Evolutionary conservation across 768 basidiomycete species (phyloP), one percentile per base, ranked within the genome.

Genomic region (Boletus eberwhitei): DNA sequence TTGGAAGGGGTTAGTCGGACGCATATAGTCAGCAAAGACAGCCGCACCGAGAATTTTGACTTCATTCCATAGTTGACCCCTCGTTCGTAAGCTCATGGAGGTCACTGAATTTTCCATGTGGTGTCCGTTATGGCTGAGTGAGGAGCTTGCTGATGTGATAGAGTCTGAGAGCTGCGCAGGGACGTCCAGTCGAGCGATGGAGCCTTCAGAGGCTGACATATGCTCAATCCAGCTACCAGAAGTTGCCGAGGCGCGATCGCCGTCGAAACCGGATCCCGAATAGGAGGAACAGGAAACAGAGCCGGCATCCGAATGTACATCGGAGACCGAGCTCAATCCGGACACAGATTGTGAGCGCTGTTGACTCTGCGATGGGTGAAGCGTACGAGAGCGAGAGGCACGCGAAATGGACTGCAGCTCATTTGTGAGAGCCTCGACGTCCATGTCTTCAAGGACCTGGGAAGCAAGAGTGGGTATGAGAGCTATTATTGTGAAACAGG

Each of bases 51-150:
- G 60, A 36, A 93, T 81, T 69, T 97, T 98, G 36, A 97, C 81
- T 71, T 97, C 93, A 53, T 86, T 85, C 96, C 96, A 98, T 8
- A 98, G 75, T 63, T 95, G 87, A 2, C 80, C 82, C 67, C 87
- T 93, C n/a, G 81, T 84, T 57, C 80, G 76, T 24, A 73, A 72
- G 39, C 59, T 56, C 39, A 53, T 58, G 17, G 64, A 60, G 4
- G 44, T 37, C 8, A 39, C 42, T 1, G 61, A 59, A 13, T 36
- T 36, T 11, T 53, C 58, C 48, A 26, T 40, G 17, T 48, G 45
- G 2, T 61, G n/a, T 19, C 48, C 48, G 29, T 48, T 48, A 14
- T 2, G 59, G 39, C 74, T 75, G 19, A 69, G 52, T 36, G 71
- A 64, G 8, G 77, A 76, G 51, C 69, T 73, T 2, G 63, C 57